These are phyloP conservation scores for Xylaria acuta DNA, from an alignment of 495 filamentous ascomycete genomes.

Conservation along the genomic window DNA sequence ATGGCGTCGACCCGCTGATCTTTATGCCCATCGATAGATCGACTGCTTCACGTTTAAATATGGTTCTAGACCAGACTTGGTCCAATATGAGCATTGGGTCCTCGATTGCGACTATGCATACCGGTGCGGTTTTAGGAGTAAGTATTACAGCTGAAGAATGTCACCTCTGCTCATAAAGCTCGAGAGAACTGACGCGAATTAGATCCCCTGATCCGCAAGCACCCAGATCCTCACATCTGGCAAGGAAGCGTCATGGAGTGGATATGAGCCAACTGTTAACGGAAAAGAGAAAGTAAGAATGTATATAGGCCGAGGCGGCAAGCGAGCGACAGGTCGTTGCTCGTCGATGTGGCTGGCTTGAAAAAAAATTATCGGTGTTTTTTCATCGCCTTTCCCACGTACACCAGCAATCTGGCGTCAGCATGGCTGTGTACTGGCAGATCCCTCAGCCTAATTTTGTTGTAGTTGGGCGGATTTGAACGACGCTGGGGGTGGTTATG, in stretches of 20 bases:
- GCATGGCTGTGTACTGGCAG: background rate
- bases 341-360: too few species aligned
- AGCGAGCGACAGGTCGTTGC: background rate
- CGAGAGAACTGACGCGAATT: constrained; percentile 7
- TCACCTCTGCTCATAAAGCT: background rate
- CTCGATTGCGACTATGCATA: constrained; percentile 38
- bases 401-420: background rate
- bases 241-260: constrained; percentile 28
- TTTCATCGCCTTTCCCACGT: background rate
- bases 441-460: background rate
- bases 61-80: constrained; percentile 32
- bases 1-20: constrained; percentile 5
- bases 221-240: constrained; percentile 37
- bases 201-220: constrained; percentile 38
- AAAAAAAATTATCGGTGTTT: too few species aligned
- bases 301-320: background rate
- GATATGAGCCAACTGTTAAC: background rate
- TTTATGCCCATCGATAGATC: constrained; percentile 25
- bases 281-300: background rate
- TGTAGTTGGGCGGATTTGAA: background rate
- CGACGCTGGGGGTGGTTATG: background rate
- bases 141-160: constrained; percentile 11
- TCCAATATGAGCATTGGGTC: constrained; percentile 43
- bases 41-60: constrained; percentile 36
- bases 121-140: constrained; percentile 34